Base-by-base conservation (phyloP, 164 flowering plant species). In the Euptelea pleiosperma region DNA sequence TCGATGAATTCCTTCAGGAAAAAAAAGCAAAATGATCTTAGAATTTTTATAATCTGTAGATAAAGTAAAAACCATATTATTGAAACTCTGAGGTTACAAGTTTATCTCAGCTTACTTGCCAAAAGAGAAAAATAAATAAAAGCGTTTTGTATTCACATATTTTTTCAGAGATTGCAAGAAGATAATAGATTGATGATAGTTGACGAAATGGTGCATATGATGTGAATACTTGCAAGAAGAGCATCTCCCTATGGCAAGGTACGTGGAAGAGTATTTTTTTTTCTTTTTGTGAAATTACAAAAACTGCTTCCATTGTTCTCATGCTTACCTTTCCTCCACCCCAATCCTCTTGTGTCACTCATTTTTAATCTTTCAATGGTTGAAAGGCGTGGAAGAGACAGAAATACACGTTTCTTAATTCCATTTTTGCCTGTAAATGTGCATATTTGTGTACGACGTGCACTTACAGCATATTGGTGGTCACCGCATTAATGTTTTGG, bases 131-230 rank as follows among this genome's bases (percentile, higher is more conserved):
- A 9, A 18, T 16, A 29, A 41, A 57, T 44, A 8, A 5, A 33
- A 21, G 22, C 22, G 30, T 31, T 28, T 30, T 42, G 46, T 58
- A 29, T 24, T 25, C 11, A n/a, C n/a, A 8, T 30, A 12, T 39
- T 60, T 60, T 35, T 73, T 62, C 89, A 91, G 98, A 79, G 66
- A 58, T 70, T 88, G 60, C 85, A 81, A 71, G 75, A 73, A 40
- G 82, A 82, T 44, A 86, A 86, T 75, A 78, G 77, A 69, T 48
- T 91, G 66, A 85, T 86, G 95, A 74, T 91, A 50, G 73, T 68
- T 28, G 80, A 66, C 33, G 91, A 73, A 21, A 75, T 33, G 45
- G 89, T 88, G 49, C 82, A 79, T 71, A 81, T 84, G 69, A 80
- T 87, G 63, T 81, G 71, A 80, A 30, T 3, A 8, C 15, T 55